Evolutionary conservation across 2,329 filamentous ascomycete genomes (phyloP).

Genomic region (Colletotrichum tamarilloi): DNA sequence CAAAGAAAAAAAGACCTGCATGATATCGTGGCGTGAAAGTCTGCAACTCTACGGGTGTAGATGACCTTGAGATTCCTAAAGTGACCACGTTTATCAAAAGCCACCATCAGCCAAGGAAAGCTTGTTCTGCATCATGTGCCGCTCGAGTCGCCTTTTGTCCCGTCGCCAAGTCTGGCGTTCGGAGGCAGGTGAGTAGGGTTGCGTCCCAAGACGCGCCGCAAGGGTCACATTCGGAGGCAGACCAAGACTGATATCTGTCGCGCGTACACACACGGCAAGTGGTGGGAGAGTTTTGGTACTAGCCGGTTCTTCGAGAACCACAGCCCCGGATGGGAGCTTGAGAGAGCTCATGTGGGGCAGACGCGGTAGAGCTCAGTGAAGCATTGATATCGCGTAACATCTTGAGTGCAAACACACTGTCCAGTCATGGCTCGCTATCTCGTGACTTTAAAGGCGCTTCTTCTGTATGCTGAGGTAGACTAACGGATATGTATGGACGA

Average conservation of each 20-base stretch:
- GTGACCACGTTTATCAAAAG: neutral
- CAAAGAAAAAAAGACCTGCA: neutral
- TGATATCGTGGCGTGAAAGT: neutral
- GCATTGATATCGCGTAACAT: neutral
- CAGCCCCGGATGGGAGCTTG: no score
- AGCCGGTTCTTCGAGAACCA: no score
- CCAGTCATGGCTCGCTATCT: neutral
- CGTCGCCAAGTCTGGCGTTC: neutral
- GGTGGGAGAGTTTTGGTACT: neutral
- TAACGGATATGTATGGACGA: neutral
- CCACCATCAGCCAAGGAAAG: slow-evolving; percentile 26
- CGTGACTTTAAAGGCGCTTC: neutral
- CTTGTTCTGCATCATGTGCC: neutral
- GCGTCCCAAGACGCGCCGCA: neutral
- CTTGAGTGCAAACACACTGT: no score
- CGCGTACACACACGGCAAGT: neutral
- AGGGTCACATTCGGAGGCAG: slow-evolving; percentile 26
- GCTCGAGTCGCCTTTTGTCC: neutral
- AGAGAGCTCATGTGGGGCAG: neutral
- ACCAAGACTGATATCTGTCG: neutral
- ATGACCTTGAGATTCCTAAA: neutral
- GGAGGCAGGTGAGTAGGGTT: neutral
- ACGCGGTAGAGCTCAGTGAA: neutral
- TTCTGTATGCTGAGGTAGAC: neutral
- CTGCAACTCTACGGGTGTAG: neutral